These are phyloP conservation scores for Aspergillus udagawae DNA, from an alignment of 2,329 filamentous ascomycete genomes.

Conservation along the genomic window DNA sequence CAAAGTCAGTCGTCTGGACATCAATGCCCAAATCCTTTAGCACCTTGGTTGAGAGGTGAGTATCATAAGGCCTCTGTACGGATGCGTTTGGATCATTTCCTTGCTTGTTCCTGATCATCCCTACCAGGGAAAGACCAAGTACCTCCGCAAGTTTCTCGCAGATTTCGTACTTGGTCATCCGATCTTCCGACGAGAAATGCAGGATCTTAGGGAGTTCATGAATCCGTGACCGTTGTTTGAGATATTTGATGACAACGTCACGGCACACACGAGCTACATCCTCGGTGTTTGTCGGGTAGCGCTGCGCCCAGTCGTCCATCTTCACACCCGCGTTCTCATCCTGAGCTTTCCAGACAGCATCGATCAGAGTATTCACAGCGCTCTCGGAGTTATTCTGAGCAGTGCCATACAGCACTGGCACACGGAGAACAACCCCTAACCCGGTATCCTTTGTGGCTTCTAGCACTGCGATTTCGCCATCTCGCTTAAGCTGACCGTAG, in stretches of 20 bases:
- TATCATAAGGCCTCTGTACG: constrained; percentile 81
- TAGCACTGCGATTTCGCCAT: constrained; percentile 68
- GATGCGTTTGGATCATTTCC: constrained; percentile 67
- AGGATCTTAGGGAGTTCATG: constrained; percentile 63
- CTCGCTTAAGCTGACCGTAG: constrained; percentile 70
- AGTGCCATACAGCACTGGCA: constrained; percentile 81
- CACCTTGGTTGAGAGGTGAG: constrained; percentile 73
- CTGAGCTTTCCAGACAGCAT: constrained; percentile 70
- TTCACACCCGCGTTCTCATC: constrained; percentile 57
- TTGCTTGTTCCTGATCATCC: constrained; percentile 62
- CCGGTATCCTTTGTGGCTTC: constrained; percentile 53
- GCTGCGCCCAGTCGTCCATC: constrained; percentile 82
- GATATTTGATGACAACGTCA: constrained; percentile 69
- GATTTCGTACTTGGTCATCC: constrained; percentile 86
- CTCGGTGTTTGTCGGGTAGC: constrained; percentile 85
- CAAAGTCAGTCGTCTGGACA: constrained; percentile 70
- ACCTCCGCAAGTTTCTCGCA: constrained; percentile 74
- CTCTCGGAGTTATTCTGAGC: constrained; percentile 69
- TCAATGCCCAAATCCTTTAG: constrained; percentile 71
- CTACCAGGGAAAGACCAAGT: constrained; percentile 66
- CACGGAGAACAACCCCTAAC: constrained; percentile 66
- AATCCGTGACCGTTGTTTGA: constrained; percentile 47
- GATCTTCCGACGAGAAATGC: constrained; percentile 84
- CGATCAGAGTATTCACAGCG: constrained; percentile 77
- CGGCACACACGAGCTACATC: constrained; percentile 77